Evolutionary conservation across 306 rosid genomes (phyloP).

Genomic region (Lagenaria siceraria): DNA sequence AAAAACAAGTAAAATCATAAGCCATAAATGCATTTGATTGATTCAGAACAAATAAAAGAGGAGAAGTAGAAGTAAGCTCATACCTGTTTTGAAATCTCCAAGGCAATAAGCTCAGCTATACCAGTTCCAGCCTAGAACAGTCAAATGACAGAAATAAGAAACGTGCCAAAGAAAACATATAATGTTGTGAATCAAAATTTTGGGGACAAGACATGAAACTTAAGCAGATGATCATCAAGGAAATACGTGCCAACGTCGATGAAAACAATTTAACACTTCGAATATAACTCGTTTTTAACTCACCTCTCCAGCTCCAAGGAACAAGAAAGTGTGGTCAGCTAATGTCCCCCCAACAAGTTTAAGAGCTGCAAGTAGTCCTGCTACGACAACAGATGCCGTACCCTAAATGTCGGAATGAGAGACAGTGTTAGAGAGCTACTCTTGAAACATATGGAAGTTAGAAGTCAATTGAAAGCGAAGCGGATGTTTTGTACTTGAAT

Average conservation of each 20-base stretch:
- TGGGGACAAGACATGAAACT: background rate
- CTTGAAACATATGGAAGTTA: slow-evolving; percentile 12
- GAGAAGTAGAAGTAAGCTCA: slow-evolving; percentile 18
- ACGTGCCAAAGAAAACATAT: background rate
- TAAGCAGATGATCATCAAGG: background rate
- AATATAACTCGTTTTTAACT: slow-evolving; percentile 4
- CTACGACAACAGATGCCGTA: slow-evolving; percentile 91
- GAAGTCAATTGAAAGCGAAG: background rate
- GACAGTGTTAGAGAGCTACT: slow-evolving; percentile 8
- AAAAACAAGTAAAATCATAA: background rate
- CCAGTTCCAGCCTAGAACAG: slow-evolving; percentile 95
- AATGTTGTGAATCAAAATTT: background rate
- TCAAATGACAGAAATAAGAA: slow-evolving; percentile 27
- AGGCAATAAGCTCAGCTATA: slow-evolving; percentile 94
- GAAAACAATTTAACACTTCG: background rate
- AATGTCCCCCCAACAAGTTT: slow-evolving; percentile 69
- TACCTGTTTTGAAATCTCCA: slow-evolving; percentile 90
- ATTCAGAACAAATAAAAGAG: background rate
- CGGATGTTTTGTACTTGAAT: slow-evolving; percentile 47
- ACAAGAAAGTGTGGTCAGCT: slow-evolving; percentile 87
- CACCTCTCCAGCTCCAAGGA: slow-evolving; percentile 99
- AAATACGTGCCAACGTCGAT: background rate
- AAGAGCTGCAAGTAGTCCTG: slow-evolving; percentile 81
- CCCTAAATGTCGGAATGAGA: slow-evolving; percentile 43
- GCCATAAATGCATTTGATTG: background rate